Percentiles rank a stretch among this genome's conserved stretches.
phyloP scores from a whole-genome alignment of 129 eudicot genomes.

The Ambrosia trifida region DNA sequence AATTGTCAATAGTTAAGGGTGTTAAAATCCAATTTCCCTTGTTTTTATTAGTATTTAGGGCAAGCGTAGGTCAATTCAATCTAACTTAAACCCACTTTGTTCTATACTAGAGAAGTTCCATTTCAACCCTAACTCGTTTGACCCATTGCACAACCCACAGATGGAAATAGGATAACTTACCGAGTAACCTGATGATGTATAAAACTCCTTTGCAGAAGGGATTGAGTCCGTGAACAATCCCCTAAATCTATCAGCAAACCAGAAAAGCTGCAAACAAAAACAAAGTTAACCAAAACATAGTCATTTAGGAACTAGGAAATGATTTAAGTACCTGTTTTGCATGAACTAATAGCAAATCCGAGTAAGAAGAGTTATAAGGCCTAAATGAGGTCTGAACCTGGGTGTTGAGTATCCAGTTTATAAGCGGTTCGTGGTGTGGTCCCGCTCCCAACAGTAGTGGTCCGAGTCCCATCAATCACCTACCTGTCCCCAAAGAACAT shows the following conservation, averaged over 20 bases:
- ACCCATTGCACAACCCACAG: neutral
- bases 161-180: conserved; percentile 36
- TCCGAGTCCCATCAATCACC: conserved; percentile 93
- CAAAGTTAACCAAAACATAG: neutral
- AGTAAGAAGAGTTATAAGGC: conserved; percentile 74
- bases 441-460: conserved; percentile 89
- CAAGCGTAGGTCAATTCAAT: too few species aligned
- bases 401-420: conserved; percentile 61
- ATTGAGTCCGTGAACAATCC: conserved; percentile 70
- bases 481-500: conserved; percentile 84
- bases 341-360: conserved; percentile 59
- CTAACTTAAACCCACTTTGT: too few species aligned
- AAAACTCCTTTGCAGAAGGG: conserved; percentile 53
- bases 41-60: neutral
- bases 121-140: neutral
- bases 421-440: conserved; percentile 76
- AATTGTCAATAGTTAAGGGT: too few species aligned
- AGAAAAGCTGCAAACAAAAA: conserved; percentile 60
- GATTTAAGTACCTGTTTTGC: conserved; percentile 57
- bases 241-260: conserved; percentile 80
- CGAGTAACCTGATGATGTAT: conserved; percentile 70
- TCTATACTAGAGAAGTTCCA: neutral
- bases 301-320: conserved; percentile 1
- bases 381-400: conserved; percentile 87
- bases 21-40: too few species aligned